Percentiles rank a stretch among this genome's conserved stretches.
Evolutionary conservation across 345 rosid species (phyloP).

Genomic region (Eucalyptus shirleyi): DNA sequence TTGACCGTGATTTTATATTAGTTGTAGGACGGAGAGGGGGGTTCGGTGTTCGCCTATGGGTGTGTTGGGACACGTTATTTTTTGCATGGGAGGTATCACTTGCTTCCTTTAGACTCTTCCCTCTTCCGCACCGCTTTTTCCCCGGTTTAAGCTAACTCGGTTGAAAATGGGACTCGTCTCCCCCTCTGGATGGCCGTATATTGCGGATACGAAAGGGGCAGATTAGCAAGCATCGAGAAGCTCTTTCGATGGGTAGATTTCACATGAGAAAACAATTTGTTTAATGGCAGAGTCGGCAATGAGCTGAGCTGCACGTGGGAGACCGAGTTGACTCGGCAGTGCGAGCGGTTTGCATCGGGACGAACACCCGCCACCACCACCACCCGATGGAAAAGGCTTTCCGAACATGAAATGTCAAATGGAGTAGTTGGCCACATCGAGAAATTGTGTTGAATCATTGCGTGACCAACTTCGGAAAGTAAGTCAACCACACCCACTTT

Average conservation of each 20-base stretch:
- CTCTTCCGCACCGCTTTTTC: not conserved
- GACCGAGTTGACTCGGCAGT: not conserved
- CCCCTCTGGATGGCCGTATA: not conserved
- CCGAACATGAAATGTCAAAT: not conserved
- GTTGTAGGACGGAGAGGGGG: not conserved
- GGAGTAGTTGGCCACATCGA: conserved; percentile 5
- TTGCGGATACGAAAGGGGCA: not conserved
- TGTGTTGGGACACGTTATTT: not conserved
- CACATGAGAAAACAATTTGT: not conserved
- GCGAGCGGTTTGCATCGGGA: not conserved
- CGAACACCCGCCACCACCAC: not conserved
- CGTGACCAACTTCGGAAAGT: not conserved
- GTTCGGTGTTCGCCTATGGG: not conserved
- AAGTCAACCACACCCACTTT: not conserved
- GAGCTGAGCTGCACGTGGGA: not conserved
- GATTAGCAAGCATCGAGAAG: not conserved
- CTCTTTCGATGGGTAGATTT: not conserved
- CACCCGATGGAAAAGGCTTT: not conserved
- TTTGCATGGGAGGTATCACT: conserved; percentile 10
- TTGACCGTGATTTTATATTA: not conserved
- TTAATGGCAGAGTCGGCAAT: not conserved
- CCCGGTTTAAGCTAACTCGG: not conserved
- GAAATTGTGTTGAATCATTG: not conserved
- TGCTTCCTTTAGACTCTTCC: conserved; percentile 1
- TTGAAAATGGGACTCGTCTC: not conserved